phyloP scores from a whole-genome alignment of 805 yeast species.

The Cyberlindnera veronae region DNA sequence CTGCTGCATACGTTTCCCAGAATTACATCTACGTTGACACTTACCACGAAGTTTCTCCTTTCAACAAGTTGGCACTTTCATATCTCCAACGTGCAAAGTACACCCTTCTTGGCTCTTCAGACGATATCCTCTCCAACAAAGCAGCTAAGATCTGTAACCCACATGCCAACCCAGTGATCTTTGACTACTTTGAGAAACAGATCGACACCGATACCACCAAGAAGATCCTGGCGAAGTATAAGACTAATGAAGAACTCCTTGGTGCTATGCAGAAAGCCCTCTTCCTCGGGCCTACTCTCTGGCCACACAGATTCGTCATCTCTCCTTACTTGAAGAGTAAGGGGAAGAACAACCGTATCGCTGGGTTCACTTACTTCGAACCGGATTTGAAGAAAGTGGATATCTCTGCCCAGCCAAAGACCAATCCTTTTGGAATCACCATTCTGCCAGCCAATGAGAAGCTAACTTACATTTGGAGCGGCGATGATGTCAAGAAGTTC shows the following conservation, averaged over 20 bases:
- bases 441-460: slow-evolving; percentile 15
- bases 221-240: slow-evolving; percentile 18
- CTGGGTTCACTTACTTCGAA: slow-evolving; percentile 20
- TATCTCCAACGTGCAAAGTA: slow-evolving; percentile 3
- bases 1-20: slow-evolving; percentile 5
- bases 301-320: slow-evolving; percentile 22
- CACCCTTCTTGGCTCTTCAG: slow-evolving; percentile 8
- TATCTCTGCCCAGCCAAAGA: slow-evolving; percentile 8
- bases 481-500: slow-evolving; percentile 12
- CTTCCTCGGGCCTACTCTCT: slow-evolving; percentile 23
- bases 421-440: slow-evolving; percentile 8
- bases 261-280: slow-evolving; percentile 21
- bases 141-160: slow-evolving; percentile 16
- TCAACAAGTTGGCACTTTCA: slow-evolving; percentile 2
- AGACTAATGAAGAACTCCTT: slow-evolving; percentile 22
- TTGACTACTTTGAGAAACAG: slow-evolving; percentile 22
- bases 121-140: slow-evolving; percentile 12
- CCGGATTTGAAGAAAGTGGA: slow-evolving; percentile 18
- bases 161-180: slow-evolving; percentile 12
- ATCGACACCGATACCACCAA: slow-evolving; percentile 16
- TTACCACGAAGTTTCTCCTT: slow-evolving; percentile 18
- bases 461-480: slow-evolving; percentile 20
- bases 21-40: slow-evolving; percentile 19
- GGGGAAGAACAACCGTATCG: slow-evolving; percentile 15
- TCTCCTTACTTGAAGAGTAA: slow-evolving; percentile 18